Percentiles rank a stretch among this genome's conserved stretches.
phyloP scores from a whole-genome alignment of 768 basidiomycete species.

The Gloeophyllum trabeum region DNA sequence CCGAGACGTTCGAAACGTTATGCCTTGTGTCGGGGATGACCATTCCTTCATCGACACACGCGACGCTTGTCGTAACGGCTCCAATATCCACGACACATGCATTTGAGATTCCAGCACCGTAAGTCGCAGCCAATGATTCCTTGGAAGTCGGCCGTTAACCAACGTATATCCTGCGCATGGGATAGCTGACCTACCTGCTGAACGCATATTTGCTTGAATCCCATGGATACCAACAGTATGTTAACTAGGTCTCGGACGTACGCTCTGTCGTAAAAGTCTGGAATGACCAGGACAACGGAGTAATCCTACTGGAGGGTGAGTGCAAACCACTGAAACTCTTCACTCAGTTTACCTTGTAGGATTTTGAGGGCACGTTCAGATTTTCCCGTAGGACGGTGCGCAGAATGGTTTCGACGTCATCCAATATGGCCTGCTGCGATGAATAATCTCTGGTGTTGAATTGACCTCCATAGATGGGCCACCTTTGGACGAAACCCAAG shows the following conservation, averaged over 20 bases:
- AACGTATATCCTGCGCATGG: not conserved
- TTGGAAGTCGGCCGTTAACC: slow-evolving; percentile 17
- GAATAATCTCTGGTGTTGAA: slow-evolving; percentile 78
- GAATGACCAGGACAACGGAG: slow-evolving; percentile 81
- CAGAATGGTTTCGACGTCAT: slow-evolving; percentile 70
- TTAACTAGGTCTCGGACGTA: slow-evolving; percentile 76
- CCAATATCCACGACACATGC: slow-evolving; percentile 97
- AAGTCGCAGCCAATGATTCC: slow-evolving; percentile 90
- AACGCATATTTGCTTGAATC: slow-evolving; percentile 87
- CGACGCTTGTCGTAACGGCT: slow-evolving; percentile 69
- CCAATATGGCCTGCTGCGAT: slow-evolving; percentile 56
- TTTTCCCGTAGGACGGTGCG: slow-evolving; percentile 47
- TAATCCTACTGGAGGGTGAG: slow-evolving; percentile 46
- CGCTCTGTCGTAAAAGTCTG: slow-evolving; percentile 79
- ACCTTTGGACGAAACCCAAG: slow-evolving; percentile 63
- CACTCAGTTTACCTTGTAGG: slow-evolving; percentile 44
- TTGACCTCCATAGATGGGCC: slow-evolving; percentile 72
- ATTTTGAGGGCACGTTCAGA: slow-evolving; percentile 36
- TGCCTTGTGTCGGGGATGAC: slow-evolving; percentile 83
- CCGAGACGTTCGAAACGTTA: not conserved
- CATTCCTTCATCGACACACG: slow-evolving; percentile 92
- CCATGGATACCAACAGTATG: slow-evolving; percentile 65
- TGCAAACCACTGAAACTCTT: slow-evolving; percentile 1
- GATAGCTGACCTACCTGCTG: slow-evolving; percentile 56
- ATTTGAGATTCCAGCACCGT: slow-evolving; percentile 88